Evolutionary conservation across 2,329 filamentous ascomycete species (phyloP), one percentile per base, ranked within the genome.

Genomic region (Ophiostoma piceae): DNA sequence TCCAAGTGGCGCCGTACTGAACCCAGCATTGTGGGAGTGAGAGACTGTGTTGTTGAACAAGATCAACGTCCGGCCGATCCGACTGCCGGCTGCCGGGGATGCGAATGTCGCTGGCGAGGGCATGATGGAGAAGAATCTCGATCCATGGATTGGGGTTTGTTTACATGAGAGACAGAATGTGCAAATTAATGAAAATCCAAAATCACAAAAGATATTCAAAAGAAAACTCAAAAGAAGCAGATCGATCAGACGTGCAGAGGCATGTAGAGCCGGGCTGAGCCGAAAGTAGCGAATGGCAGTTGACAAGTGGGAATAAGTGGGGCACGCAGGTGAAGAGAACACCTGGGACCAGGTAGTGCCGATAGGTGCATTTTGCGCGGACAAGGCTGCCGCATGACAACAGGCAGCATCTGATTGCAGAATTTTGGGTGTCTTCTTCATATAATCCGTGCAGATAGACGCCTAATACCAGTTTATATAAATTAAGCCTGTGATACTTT

Each of bases 71-170:
- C 47, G 67, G 67, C 69, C 62, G 67, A 70, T 41, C 22, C 67
- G 62, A 32, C 39, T 67, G 66, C 66, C 22, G 43, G 35, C 62
- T 39, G 67, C 57, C 62, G 69, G 26, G 19, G 60, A 68, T 39
- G 67, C 43, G 60, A 67, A 65, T 22, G 62, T 60, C 51, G 69
- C 62, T 68, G 67, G 69, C 65, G 67, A 70, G 67, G 68, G 69
- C 69, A 70, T 70, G 43, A 35, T 67, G 19, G 26, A n/a, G 14
- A 32, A 1, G 37, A 16, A 16, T 32, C 57, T 60, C 37, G n/a
- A 19, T 57, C 69, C 69, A 70, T 67, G 54, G 37, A 69, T 67
- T 22, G 65, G 22, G 12, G n/a, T 26, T 1, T 32, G 26, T 6
- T 62, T 32, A 62, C 57, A 62, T 62, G 3, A 62, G 22, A 62